Conservation (phyloP, 2,329 filamentous ascomycete genomes). For the Herpotrichia juniperi region DNA sequence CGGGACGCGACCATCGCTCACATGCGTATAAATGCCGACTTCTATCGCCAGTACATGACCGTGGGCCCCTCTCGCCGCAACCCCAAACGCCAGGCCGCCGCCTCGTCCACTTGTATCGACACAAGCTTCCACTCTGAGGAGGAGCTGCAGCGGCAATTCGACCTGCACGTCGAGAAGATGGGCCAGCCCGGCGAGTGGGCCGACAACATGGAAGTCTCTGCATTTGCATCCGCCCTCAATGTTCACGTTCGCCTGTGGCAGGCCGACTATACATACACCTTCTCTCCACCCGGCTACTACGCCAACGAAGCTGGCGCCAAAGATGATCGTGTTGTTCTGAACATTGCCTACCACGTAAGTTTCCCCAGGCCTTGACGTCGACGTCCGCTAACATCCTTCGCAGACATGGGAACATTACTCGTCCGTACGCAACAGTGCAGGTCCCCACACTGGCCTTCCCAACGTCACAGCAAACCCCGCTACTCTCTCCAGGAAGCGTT, state of each 20-base stretch:
- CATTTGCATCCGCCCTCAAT: slow-evolving; percentile 67
- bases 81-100: slow-evolving; percentile 62
- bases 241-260: slow-evolving; percentile 69
- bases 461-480: slow-evolving; percentile 46
- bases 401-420: slow-evolving; percentile 71
- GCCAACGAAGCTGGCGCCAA: slow-evolving; percentile 34
- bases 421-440: slow-evolving; percentile 66
- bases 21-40: slow-evolving; percentile 64
- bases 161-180: slow-evolving; percentile 65
- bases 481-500: slow-evolving; percentile 49
- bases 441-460: slow-evolving; percentile 63
- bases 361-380: neutral
- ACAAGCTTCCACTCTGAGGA: slow-evolving; percentile 56
- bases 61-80: slow-evolving; percentile 60
- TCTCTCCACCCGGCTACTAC: slow-evolving; percentile 50
- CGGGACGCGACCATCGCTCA: slow-evolving; percentile 65
- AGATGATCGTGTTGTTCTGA: slow-evolving; percentile 50
- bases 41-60: slow-evolving; percentile 70
- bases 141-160: slow-evolving; percentile 59
- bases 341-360: slow-evolving; percentile 70
- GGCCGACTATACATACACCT: slow-evolving; percentile 58
- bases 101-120: slow-evolving; percentile 52
- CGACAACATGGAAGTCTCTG: slow-evolving; percentile 70
- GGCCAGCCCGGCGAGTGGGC: slow-evolving; percentile 66
- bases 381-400: slow-evolving; percentile 23